These are phyloP conservation scores for Tricholoma furcatifolium DNA, from an alignment of 768 basidiomycete genomes.

Conservation along the genomic window DNA sequence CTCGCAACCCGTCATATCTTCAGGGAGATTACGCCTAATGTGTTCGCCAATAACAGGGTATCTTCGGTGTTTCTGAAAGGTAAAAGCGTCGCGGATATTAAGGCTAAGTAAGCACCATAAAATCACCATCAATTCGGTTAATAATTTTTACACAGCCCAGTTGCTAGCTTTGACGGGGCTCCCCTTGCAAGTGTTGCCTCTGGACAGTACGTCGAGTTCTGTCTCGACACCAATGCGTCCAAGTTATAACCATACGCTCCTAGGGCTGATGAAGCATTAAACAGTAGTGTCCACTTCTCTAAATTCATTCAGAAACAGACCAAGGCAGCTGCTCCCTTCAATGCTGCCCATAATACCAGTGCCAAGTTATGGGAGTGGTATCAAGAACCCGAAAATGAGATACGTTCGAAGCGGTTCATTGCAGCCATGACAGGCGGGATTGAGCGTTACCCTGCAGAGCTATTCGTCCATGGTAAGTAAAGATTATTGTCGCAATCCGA, in stretches of 20 bases:
- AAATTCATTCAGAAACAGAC: slow-evolving; percentile 19
- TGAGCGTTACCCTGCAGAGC: slow-evolving; percentile 17
- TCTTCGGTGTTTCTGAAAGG: slow-evolving; percentile 28
- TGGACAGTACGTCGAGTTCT: slow-evolving; percentile 11
- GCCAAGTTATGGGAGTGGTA: slow-evolving; percentile 29
- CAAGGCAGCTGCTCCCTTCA: slow-evolving; percentile 21
- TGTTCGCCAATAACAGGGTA: slow-evolving; percentile 25
- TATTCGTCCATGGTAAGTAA: slow-evolving; percentile 19
- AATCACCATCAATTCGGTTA: not conserved
- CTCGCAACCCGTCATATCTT: slow-evolving; percentile 25
- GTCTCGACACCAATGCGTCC: not conserved
- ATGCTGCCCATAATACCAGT: slow-evolving; percentile 21
- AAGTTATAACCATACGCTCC: not conserved
- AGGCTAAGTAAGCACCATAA: slow-evolving; percentile 22
- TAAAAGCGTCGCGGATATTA: slow-evolving; percentile 25
- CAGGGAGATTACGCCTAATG: slow-evolving; percentile 22
- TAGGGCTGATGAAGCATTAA: slow-evolving; percentile 25
- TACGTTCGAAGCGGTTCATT: slow-evolving; percentile 24
- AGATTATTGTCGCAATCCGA: not conserved
- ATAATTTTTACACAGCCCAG: slow-evolving; percentile 17
- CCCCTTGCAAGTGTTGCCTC: slow-evolving; percentile 17
- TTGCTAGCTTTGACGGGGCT: slow-evolving; percentile 15
- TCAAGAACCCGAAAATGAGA: slow-evolving; percentile 29
- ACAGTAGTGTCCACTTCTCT: slow-evolving; percentile 14
- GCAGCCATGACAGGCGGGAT: slow-evolving; percentile 24